These are phyloP conservation scores for Cymbopogon citratus DNA, from an alignment of 176 grass and related monocot species.

Conservation along the genomic window DNA sequence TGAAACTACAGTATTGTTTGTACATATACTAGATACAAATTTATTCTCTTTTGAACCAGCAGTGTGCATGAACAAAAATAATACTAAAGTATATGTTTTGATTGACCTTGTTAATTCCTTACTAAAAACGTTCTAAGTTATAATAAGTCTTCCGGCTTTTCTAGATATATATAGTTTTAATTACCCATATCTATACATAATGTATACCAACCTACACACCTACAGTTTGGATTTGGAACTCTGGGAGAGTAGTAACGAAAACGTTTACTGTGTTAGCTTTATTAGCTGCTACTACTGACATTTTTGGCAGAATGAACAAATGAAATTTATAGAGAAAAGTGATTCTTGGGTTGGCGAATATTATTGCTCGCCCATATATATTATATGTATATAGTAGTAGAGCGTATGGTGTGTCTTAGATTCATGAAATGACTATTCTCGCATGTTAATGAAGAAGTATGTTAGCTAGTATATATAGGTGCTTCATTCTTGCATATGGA, in stretches of 20 bases:
- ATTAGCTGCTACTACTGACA: neutral
- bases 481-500: neutral
- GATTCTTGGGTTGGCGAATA: neutral
- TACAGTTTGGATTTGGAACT: neutral
- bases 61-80: neutral
- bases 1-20: neutral
- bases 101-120: neutral
- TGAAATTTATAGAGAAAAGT: neutral
- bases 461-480: neutral
- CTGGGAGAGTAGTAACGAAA: neutral
- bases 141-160: neutral
- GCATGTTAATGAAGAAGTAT: neutral
- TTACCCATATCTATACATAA: neutral
- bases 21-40: neutral
- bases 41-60: neutral
- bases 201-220: too few relatives aligned
- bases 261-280: neutral
- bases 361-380: neutral
- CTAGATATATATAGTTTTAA: neutral
- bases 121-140: neutral
- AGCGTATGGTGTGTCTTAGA: neutral
- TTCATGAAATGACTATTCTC: neutral
- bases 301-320: neutral
- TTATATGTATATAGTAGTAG: neutral
- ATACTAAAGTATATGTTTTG: neutral